These are phyloP conservation scores for Russula earlei DNA, from an alignment of 768 basidiomycete genomes.

Conservation along the genomic window DNA sequence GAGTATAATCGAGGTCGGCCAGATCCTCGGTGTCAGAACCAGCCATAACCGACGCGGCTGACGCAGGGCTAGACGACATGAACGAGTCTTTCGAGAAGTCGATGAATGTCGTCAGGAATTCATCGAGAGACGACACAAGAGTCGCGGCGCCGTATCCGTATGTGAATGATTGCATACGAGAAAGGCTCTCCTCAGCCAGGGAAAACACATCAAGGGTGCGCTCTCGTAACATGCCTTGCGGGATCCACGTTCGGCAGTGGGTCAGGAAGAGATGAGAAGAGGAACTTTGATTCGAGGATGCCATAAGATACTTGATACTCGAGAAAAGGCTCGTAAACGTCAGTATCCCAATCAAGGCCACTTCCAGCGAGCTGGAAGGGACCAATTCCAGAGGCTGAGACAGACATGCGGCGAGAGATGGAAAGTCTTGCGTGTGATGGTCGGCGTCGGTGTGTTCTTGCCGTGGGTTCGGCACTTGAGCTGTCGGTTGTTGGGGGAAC, in stretches of 20 bases:
- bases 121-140: conserved; percentile 66
- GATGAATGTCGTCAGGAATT: conserved; percentile 62
- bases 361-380: conserved; percentile 7
- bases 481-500: conserved; percentile 21
- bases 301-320: conserved; percentile 85
- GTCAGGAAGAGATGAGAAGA: conserved; percentile 49
- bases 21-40: conserved; percentile 41
- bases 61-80: conserved; percentile 17
- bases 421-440: conserved; percentile 18
- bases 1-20: conserved; percentile 71
- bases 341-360: conserved; percentile 70
- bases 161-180: conserved; percentile 70
- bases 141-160: conserved; percentile 79
- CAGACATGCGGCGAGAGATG: conserved; percentile 23
- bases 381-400: conserved; percentile 21
- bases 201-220: conserved; percentile 65
- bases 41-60: conserved; percentile 28
- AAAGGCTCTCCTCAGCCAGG: conserved; percentile 70
- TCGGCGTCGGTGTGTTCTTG: conserved; percentile 7
- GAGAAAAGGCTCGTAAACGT: conserved; percentile 89
- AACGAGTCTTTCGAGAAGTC: conserved; percentile 37
- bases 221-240: conserved; percentile 64
- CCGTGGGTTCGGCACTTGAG: not conserved
- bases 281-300: conserved; percentile 58
- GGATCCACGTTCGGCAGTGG: conserved; percentile 34